phyloP scores from a whole-genome alignment of 2,329 filamentous ascomycete species.

The Coniosporium tulheliwenetii region DNA sequence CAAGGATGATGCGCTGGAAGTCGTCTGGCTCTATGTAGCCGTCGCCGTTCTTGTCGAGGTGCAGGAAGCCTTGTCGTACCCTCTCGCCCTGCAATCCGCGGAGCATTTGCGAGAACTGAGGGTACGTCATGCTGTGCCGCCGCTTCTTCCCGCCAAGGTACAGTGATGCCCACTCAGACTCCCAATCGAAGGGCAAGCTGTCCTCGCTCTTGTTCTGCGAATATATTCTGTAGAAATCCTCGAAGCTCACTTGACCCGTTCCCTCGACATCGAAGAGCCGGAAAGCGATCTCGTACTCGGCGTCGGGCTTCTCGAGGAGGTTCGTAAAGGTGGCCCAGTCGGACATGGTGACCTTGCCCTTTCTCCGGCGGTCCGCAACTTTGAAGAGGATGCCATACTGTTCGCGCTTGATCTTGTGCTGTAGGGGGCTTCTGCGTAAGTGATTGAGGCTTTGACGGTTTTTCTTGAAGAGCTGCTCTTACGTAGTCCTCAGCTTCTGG shows the following conservation, averaged over 20 bases:
- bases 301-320: conserved; percentile 82
- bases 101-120: conserved; percentile 96
- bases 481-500: conserved; percentile 83
- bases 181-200: conserved; percentile 90
- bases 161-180: conserved; percentile 87
- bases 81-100: conserved; percentile 90
- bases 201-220: conserved; percentile 75
- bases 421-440: conserved; percentile 4
- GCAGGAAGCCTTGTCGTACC: conserved; percentile 85
- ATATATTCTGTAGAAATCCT: conserved; percentile 73
- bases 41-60: conserved; percentile 80
- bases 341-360: conserved; percentile 58
- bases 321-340: conserved; percentile 95
- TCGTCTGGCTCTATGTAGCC: conserved; percentile 92
- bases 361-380: conserved; percentile 67
- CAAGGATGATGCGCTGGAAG: conserved; percentile 90
- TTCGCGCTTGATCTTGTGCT: conserved; percentile 97
- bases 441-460: not conserved
- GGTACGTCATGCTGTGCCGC: conserved; percentile 83
- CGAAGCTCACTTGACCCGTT: conserved; percentile 74
- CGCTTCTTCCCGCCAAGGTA: conserved; percentile 83
- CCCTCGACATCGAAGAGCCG: conserved; percentile 83
- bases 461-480: conserved; percentile 23
- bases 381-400: conserved; percentile 90
- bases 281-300: conserved; percentile 98